Conservation (phyloP, 805 yeast genomes). For the Schwanniomyces pseudopolymorphus region DNA sequence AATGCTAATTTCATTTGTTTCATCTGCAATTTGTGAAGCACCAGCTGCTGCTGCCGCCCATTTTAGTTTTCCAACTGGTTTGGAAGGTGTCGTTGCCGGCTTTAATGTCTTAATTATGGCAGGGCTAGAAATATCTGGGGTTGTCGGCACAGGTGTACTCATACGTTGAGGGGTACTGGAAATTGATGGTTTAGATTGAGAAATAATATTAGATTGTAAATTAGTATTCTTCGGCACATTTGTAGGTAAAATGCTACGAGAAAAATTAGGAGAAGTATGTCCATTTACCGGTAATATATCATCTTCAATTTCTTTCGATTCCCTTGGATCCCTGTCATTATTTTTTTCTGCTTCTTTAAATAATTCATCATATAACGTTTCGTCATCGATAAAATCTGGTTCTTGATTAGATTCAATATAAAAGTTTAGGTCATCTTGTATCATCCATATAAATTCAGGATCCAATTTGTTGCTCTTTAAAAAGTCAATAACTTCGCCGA, state of each 20-base stretch:
- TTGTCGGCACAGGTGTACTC: slow-evolving; percentile 9
- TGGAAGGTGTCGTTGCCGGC: slow-evolving; percentile 56
- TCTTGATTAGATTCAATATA: slow-evolving; percentile 40
- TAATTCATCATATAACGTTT: slow-evolving; percentile 43
- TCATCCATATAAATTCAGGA: slow-evolving; percentile 30
- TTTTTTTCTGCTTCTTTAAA: slow-evolving; percentile 21
- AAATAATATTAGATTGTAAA: slow-evolving; percentile 1
- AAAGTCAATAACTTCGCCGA: slow-evolving; percentile 28
- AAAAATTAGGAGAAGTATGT: not conserved
- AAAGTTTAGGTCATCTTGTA: slow-evolving; percentile 40
- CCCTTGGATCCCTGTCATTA: slow-evolving; percentile 1
- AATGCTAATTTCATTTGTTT: slow-evolving; percentile 2
- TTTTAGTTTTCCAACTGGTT: slow-evolving; percentile 54
- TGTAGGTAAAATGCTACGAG: not conserved
- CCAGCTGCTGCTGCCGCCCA: slow-evolving; percentile 53
- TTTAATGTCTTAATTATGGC: slow-evolving; percentile 45
- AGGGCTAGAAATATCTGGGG: slow-evolving; percentile 34
- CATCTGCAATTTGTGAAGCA: slow-evolving; percentile 3
- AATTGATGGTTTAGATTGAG: not conserved
- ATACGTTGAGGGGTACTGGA: slow-evolving; percentile 7
- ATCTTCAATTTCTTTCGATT: slow-evolving; percentile 1
- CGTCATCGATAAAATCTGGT: slow-evolving; percentile 37
- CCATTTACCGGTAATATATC: not conserved
- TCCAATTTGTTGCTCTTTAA: slow-evolving; percentile 28
- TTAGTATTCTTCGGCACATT: not conserved